These are phyloP conservation scores for Metschnikowia amazonensis DNA, from an alignment of 805 yeast genomes.

Conservation along the genomic window DNA sequence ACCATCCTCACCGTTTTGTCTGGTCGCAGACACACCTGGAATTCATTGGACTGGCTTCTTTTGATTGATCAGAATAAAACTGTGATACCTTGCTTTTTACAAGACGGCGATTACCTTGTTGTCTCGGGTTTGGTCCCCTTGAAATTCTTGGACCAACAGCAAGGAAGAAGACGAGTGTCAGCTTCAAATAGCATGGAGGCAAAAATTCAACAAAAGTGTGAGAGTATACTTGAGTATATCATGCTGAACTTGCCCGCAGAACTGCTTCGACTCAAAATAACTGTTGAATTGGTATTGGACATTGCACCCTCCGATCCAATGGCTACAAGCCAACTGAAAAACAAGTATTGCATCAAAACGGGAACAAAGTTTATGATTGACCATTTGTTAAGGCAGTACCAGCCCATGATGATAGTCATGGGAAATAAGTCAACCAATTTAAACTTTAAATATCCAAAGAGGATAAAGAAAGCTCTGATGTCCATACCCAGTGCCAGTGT, in stretches of 20 bases:
- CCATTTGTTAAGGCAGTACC: constrained; percentile 39
- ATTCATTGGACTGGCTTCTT: constrained; percentile 38
- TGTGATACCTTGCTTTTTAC: constrained; percentile 22
- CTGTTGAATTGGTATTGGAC: constrained; percentile 37
- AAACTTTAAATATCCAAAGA: constrained; percentile 41
- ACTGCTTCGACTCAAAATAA: constrained; percentile 31
- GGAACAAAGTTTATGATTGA: constrained; percentile 36
- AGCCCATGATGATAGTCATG: constrained; percentile 35
- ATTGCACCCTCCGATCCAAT: constrained; percentile 13
- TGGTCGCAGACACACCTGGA: constrained; percentile 45
- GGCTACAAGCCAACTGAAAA: constrained; percentile 4
- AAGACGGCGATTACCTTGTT: constrained; percentile 38
- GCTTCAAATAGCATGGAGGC: constrained; percentile 16
- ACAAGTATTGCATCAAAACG: constrained; percentile 4
- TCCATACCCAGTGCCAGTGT: constrained; percentile 1
- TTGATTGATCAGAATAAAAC: constrained; percentile 12
- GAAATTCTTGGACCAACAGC: constrained; percentile 16
- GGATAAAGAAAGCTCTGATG: constrained; percentile 17
- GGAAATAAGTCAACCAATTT: constrained; percentile 40
- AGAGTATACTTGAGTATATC: constrained; percentile 20
- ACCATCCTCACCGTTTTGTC: constrained; percentile 36
- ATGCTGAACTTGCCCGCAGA: constrained; percentile 15
- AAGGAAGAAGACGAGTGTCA: constrained; percentile 8
- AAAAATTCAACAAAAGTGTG: constrained; percentile 21
- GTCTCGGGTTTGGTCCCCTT: constrained; percentile 34